Percentiles rank a stretch among this genome's conserved stretches.
These are phyloP conservation scores for Holtermannia corniformis DNA, from an alignment of 768 basidiomycete genomes.

Conservation along the genomic window DNA sequence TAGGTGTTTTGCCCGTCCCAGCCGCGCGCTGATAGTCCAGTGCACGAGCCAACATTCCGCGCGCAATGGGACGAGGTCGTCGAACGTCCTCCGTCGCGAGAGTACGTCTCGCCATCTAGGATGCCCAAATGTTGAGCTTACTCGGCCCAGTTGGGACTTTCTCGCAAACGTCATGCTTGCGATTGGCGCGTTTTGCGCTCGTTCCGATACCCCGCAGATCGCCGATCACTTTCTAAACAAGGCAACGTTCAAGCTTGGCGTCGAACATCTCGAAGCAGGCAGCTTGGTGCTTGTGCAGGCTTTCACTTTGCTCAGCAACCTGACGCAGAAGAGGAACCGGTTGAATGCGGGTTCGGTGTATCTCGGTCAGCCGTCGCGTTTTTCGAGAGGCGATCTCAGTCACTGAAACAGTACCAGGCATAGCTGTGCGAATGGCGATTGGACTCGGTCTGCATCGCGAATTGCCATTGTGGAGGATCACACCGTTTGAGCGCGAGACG, in stretches of 20 bases:
- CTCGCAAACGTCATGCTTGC: constrained; percentile 6
- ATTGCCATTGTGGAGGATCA: constrained; percentile 13
- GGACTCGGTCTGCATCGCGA: constrained; percentile 15
- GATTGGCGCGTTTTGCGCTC: constrained; percentile 9
- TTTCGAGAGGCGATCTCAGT: not conserved
- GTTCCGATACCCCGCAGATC: constrained; percentile 1
- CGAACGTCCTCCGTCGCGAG: constrained; percentile 1
- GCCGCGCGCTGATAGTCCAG: too few relatives aligned
- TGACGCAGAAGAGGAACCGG: constrained; percentile 8
- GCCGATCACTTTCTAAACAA: constrained; percentile 7
- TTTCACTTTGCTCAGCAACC: constrained; percentile 7
- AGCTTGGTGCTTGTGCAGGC: constrained; percentile 8
- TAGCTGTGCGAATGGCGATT: constrained; percentile 10
- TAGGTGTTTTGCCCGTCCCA: not conserved
- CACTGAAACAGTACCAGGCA: constrained; percentile 1
- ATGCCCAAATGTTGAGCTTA: too few relatives aligned
- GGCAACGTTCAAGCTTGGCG: constrained; percentile 3
- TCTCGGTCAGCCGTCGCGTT: constrained; percentile 1
- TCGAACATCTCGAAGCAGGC: constrained; percentile 6
- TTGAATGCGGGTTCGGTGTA: constrained; percentile 9
- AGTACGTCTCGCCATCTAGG: constrained; percentile 4
- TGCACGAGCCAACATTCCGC: constrained; percentile 14
- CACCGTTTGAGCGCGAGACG: constrained; percentile 11
- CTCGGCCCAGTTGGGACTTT: constrained; percentile 6
- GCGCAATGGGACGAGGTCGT: constrained; percentile 13